Evolutionary conservation across 2,329 filamentous ascomycete species (phyloP).

Genomic region (Exophiala viscosa): DNA sequence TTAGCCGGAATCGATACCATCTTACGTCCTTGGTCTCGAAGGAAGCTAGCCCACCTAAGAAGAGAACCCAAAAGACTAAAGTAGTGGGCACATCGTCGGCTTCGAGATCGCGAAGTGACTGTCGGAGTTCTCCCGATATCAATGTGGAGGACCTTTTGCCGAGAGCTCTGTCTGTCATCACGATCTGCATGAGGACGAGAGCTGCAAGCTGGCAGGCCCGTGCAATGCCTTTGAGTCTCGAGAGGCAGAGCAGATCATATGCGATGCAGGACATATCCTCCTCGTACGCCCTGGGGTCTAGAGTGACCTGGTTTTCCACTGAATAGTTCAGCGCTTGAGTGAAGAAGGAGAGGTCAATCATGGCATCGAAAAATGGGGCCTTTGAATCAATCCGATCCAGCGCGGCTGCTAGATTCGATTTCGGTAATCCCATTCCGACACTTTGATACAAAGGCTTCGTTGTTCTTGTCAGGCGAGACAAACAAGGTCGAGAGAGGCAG

Average conservation of each 20-base stretch:
- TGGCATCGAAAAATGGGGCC: background rate
- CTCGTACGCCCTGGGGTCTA: constrained; percentile 20
- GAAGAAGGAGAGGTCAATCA: constrained; percentile 14
- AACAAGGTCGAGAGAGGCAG: constrained; percentile 13
- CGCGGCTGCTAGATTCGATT: background rate
- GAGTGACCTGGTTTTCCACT: background rate
- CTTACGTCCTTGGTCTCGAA: constrained; percentile 6
- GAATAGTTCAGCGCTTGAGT: constrained; percentile 14
- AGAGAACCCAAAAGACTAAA: constrained; percentile 15
- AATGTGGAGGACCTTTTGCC: constrained; percentile 4
- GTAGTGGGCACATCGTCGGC: background rate
- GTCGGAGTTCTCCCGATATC: constrained; percentile 9
- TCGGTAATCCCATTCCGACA: constrained; percentile 1
- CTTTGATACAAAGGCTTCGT: constrained; percentile 2
- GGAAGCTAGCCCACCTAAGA: constrained; percentile 18
- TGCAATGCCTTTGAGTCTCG: constrained; percentile 1
- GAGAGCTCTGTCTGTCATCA: constrained; percentile 15
- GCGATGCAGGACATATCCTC: constrained; percentile 18
- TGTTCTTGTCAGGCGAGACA: constrained; percentile 10
- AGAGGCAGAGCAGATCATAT: constrained; percentile 14
- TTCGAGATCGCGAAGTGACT: background rate
- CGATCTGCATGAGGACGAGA: constrained; percentile 19
- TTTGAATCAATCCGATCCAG: constrained; percentile 1
- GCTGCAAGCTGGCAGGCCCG: constrained; percentile 12
- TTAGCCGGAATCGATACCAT: constrained; percentile 11